Evolutionary conservation across 768 basidiomycete species (phyloP), one percentile per base, ranked within the genome.

Genomic region (Lentinula sp.): DNA sequence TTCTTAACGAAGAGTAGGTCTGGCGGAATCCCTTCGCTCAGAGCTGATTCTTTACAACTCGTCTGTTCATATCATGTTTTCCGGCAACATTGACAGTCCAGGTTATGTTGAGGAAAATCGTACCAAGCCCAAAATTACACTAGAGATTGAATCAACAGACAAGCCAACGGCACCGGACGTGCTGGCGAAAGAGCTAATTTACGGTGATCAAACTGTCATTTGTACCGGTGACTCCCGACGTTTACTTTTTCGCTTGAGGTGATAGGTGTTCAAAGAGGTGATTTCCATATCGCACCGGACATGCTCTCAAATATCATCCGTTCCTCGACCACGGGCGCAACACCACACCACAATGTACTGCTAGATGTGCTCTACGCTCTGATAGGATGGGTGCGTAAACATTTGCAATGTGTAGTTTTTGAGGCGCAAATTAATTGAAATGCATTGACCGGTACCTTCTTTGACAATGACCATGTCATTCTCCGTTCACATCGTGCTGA

Each of bases 21-120:
- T 97, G 0, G 91, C 91, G 13, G 95, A 97, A 61, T 81, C 87
- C 0, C 78, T 97, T 13, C 86, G 88, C 7, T 88, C 85, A 28
- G 95, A 96, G 68, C 75, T 93, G 53, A 74, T 86, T 63, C 76
- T 95, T 6, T 93, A 95, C 69, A 82, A 80, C 54, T 89, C 93
- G 68, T 76, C 79, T 56, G 82, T 93, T 5, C 92, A 95, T 64
- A 83, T 91, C 48, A 93, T 85, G 74, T 87, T 92, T 74, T 93
- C 95, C n/a, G 53, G 53, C n/a, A 54, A 54, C 34, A 54, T 54
- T 15, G 53, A 54, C 37, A 54, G 35, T 39, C 53, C 49, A 21
- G 53, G 53, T 11, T 54, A 37, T 18, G 53, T 21, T 18, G 55
- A 62, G 34, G 54, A 62, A 43, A 57, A 34, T 70, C 81, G 79